Conservation (phyloP, 345 rosid species). For the Crucihimalaya himalaica region DNA sequence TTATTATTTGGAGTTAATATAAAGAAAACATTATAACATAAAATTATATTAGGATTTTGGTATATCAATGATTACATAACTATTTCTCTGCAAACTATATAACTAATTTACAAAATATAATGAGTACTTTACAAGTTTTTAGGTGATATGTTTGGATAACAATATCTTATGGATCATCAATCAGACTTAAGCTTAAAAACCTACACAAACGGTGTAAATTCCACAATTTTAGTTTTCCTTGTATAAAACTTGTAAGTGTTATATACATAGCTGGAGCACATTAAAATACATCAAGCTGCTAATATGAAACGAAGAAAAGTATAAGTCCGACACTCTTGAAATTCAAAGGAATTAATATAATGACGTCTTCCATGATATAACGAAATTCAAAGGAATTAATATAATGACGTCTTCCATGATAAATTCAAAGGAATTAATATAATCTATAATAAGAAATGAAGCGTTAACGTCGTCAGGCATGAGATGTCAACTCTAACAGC, state of each 20-base stretch:
- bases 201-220: not conserved
- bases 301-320: conserved; percentile 30
- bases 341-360: not conserved
- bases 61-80: not conserved
- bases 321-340: not conserved
- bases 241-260: conserved; percentile 1
- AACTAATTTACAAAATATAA: not conserved
- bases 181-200: not conserved
- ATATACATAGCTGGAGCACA: not conserved
- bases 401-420: not conserved
- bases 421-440: not conserved
- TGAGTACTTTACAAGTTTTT: not conserved
- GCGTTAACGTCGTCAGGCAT: conserved; percentile 12
- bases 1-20: not conserved
- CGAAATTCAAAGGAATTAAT: not conserved
- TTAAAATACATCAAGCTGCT: not conserved
- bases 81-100: not conserved
- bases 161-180: not conserved
- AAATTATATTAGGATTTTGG: not conserved
- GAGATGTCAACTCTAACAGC: conserved; percentile 28
- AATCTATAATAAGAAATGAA: not conserved
- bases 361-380: too few species aligned
- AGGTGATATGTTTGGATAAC: not conserved
- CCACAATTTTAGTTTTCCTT: not conserved
- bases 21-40: not conserved